These are phyloP conservation scores for Viscum album DNA, from an alignment of 177 flowering plant genomes.

Conservation along the genomic window DNA sequence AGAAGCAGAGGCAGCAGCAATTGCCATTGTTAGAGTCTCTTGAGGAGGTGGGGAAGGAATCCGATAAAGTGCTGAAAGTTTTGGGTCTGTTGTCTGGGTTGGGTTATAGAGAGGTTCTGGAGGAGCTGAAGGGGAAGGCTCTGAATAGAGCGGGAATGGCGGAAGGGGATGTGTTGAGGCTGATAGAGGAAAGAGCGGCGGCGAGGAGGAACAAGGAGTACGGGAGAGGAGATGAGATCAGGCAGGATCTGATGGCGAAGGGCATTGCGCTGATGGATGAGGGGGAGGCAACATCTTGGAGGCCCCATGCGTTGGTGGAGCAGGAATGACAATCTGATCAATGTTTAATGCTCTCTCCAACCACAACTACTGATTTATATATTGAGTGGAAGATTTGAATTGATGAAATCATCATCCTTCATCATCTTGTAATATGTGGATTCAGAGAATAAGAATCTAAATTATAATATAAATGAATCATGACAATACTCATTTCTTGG, in stretches of 20 bases:
- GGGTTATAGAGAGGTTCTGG: slow-evolving; percentile 53
- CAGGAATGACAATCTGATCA: slow-evolving; percentile 16
- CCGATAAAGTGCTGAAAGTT: slow-evolving; percentile 34
- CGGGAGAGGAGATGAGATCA: slow-evolving; percentile 47
- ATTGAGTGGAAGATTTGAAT: too few species aligned
- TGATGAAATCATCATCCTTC: too few species aligned
- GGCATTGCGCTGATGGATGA: slow-evolving; percentile 81
- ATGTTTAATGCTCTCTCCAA: too few species aligned
- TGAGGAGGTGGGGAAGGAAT: slow-evolving; percentile 40
- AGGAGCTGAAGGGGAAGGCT: slow-evolving; percentile 65
- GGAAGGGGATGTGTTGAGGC: slow-evolving; percentile 40
- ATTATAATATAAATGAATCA: too few species aligned
- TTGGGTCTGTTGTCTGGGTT: slow-evolving; percentile 48
- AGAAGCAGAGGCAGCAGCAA: slow-evolving; percentile 42
- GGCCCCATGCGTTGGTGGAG: slow-evolving; percentile 23
- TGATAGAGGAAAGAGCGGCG: slow-evolving; percentile 50
- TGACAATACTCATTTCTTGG: too few species aligned
- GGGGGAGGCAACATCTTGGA: slow-evolving; percentile 57
- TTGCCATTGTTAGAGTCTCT: slow-evolving; percentile 36
- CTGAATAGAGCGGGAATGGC: slow-evolving; percentile 55
- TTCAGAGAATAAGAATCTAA: too few species aligned
- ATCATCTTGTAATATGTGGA: too few species aligned
- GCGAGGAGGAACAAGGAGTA: slow-evolving; percentile 64
- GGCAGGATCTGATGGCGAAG: slow-evolving; percentile 41
- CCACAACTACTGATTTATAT: too few species aligned